These are phyloP conservation scores for Macrophomina phaseolina DNA, from an alignment of 2,329 filamentous ascomycete genomes.

Conservation along the genomic window DNA sequence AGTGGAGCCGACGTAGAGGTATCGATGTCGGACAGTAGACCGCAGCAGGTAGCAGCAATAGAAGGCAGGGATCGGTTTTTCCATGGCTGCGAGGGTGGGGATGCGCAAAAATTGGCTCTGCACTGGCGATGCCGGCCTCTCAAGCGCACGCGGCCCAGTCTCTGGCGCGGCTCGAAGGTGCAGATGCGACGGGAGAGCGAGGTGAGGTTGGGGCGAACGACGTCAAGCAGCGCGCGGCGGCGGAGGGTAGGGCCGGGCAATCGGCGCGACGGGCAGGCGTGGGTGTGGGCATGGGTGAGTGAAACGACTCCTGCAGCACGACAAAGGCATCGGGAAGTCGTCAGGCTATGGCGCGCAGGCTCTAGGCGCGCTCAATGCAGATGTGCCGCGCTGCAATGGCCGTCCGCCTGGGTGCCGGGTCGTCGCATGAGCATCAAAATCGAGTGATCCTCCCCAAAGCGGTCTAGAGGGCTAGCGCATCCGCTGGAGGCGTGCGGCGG, in stretches of 20 bases:
- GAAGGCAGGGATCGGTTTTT: conserved; percentile 77
- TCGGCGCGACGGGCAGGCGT: neutral
- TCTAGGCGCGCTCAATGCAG: conserved; percentile 3
- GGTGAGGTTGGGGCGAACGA: conserved; percentile 18
- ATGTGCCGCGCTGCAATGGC: neutral
- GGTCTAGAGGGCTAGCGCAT: conserved; percentile 22
- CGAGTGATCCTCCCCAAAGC: conserved; percentile 25
- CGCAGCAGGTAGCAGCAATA: conserved; percentile 94
- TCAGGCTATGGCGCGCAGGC: neutral
- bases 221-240: conserved; percentile 16
- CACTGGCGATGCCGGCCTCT: neutral
- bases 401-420: conserved; percentile 12
- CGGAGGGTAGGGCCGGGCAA: neutral
- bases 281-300: neutral
- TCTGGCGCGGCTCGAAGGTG: neutral
- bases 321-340: conserved; percentile 1
- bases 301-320: conserved; percentile 27
- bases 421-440: conserved; percentile 25
- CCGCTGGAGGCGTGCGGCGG: conserved; percentile 22
- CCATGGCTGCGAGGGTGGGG: conserved; percentile 30
- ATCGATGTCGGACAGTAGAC: conserved; percentile 71
- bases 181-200: neutral
- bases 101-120: neutral
- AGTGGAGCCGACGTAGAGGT: conserved; percentile 88
- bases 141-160: neutral